Conservation (phyloP, 2,329 filamentous ascomycete species). For the Venturia asperata region DNA sequence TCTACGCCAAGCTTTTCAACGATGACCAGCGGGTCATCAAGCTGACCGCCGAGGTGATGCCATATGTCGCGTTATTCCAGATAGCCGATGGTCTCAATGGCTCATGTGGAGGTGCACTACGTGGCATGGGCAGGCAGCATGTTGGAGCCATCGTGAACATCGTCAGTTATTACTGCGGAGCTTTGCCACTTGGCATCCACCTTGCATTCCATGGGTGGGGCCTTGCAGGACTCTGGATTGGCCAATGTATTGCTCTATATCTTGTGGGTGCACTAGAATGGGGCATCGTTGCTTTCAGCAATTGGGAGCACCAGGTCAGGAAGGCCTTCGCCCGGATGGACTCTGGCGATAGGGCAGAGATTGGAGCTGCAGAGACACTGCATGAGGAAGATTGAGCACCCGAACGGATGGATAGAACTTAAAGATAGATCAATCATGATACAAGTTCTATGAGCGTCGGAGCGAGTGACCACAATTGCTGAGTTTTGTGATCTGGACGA, state of each 20-base stretch:
- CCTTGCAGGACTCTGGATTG: constrained; percentile 71
- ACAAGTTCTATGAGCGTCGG: neutral
- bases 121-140: constrained; percentile 83
- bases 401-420: constrained; percentile 21
- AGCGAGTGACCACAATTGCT: neutral
- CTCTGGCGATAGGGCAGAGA: constrained; percentile 34
- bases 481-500: neutral
- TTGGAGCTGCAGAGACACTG: constrained; percentile 25
- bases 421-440: constrained; percentile 5
- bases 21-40: constrained; percentile 63
- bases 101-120: constrained; percentile 69
- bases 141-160: constrained; percentile 77
- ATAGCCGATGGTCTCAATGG: constrained; percentile 84
- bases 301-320: constrained; percentile 68
- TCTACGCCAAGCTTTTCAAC: constrained; percentile 75
- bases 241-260: constrained; percentile 66
- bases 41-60: constrained; percentile 71
- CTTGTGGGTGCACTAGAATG: constrained; percentile 73
- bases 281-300: constrained; percentile 67
- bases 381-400: constrained; percentile 14
- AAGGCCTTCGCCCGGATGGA: constrained; percentile 68
- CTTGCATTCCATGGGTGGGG: constrained; percentile 85
- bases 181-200: constrained; percentile 73
- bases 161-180: constrained; percentile 75
- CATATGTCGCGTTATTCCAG: constrained; percentile 82